Percentiles rank a stretch among this genome's conserved stretches.
Conservation (phyloP, 768 basidiomycete genomes). For the Pleurotus ostreatus region DNA sequence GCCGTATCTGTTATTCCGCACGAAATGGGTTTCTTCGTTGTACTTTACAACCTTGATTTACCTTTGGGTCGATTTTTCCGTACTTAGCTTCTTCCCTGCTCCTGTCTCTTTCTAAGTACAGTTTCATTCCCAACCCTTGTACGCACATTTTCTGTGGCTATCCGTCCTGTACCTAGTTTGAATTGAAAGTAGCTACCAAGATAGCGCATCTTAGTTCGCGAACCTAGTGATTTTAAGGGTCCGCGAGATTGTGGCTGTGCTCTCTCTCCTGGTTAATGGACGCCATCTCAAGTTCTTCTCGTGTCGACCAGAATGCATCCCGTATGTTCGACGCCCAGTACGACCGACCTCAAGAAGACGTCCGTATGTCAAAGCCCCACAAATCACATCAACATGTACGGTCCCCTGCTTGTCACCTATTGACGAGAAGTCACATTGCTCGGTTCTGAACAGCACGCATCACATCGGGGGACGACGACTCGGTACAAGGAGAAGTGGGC, state of each 20-base stretch:
- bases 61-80: neutral
- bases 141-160: too few species aligned
- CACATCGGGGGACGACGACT: constrained; percentile 1
- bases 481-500: constrained; percentile 28
- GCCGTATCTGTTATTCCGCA: neutral
- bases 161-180: too few species aligned
- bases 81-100: too few species aligned
- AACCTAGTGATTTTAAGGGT: too few species aligned
- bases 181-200: too few species aligned
- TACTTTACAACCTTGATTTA: neutral
- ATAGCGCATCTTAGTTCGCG: too few species aligned
- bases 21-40: neutral
- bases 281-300: too few species aligned
- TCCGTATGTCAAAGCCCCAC: neutral
- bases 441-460: neutral
- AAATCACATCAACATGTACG: constrained; percentile 4
- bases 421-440: neutral
- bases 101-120: too few species aligned
- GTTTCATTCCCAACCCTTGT: too few species aligned
- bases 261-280: too few species aligned
- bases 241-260: too few species aligned
- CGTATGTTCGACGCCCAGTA: neutral
- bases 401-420: neutral
- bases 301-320: constrained; percentile 1
- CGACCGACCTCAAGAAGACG: neutral